phyloP scores from a whole-genome alignment of 345 rosid species.

The Stellera chamaejasme region DNA sequence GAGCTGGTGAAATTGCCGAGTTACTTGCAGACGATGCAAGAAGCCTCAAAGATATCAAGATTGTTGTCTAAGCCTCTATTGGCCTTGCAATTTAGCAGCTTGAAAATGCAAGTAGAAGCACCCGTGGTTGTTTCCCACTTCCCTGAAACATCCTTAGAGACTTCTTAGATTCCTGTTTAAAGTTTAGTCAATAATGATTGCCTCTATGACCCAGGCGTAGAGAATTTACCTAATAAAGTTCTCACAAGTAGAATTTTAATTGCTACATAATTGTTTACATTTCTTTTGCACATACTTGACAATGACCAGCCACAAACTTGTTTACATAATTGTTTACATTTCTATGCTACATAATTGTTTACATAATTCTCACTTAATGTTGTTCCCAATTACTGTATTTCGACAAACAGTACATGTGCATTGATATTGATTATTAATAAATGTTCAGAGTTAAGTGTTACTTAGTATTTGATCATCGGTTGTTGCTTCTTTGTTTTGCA shows the following conservation, averaged over 20 bases:
- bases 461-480: no score
- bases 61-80: slow-evolving; percentile 73
- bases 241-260: neutral
- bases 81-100: slow-evolving; percentile 60
- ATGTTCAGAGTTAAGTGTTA: no score
- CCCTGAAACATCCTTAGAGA: slow-evolving; percentile 14
- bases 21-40: slow-evolving; percentile 22
- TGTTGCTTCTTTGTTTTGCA: no score
- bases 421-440: no score
- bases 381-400: no score
- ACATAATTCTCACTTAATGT: no score
- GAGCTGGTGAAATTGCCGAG: slow-evolving; percentile 10
- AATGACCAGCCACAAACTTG: no score
- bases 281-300: neutral
- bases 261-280: neutral
- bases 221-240: neutral
- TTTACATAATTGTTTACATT: no score
- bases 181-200: neutral
- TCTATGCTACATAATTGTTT: no score
- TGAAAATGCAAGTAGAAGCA: slow-evolving; percentile 83
- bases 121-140: slow-evolving; percentile 36
- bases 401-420: no score
- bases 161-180: slow-evolving; percentile 10
- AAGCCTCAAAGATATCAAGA: slow-evolving; percentile 39
- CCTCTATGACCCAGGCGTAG: neutral